These are phyloP conservation scores for Bisporella sp. DNA, from an alignment of 2,329 filamentous ascomycete species.

Conservation along the genomic window DNA sequence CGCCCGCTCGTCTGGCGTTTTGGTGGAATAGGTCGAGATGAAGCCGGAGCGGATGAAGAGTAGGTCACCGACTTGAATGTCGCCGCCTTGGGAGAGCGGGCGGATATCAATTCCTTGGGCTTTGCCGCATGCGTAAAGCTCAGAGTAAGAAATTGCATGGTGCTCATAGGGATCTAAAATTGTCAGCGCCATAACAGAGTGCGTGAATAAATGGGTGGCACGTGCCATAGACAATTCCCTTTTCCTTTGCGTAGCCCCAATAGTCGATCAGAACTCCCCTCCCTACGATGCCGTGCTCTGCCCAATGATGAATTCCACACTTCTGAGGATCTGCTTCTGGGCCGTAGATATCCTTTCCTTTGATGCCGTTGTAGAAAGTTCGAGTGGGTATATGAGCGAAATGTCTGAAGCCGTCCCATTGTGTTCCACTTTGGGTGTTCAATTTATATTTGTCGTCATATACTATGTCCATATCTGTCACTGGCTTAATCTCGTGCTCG, in stretches of 20 bases:
- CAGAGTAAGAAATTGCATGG: conserved; percentile 19
- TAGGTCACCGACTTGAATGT: conserved; percentile 45
- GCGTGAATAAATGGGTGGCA: too few species aligned
- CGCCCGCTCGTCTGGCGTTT: conserved; percentile 29
- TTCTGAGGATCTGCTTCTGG: conserved; percentile 18
- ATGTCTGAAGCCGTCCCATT: conserved; percentile 47
- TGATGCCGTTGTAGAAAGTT: conserved; percentile 24
- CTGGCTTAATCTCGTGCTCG: conserved; percentile 26
- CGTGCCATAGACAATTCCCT: conserved; percentile 29
- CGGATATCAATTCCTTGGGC: conserved; percentile 26
- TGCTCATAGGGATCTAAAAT: conserved; percentile 23
- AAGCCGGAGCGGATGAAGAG: conserved; percentile 44
- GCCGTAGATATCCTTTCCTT: conserved; percentile 20
- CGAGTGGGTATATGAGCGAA: conserved; percentile 17
- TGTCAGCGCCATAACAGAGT: background rate
- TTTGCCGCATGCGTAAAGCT: conserved; percentile 22
- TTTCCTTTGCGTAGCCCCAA: conserved; percentile 34
- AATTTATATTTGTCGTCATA: conserved; percentile 56
- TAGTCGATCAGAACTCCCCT: conserved; percentile 48
- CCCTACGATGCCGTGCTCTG: conserved; percentile 43
- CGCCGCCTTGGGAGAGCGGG: conserved; percentile 35
- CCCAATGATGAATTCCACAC: conserved; percentile 26
- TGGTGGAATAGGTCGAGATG: conserved; percentile 30
- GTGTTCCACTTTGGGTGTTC: conserved; percentile 50
- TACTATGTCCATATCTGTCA: conserved; percentile 24